Base-by-base conservation (phyloP, 352 stramenopile genomes). In the Globisporangium radiosum region DNA sequence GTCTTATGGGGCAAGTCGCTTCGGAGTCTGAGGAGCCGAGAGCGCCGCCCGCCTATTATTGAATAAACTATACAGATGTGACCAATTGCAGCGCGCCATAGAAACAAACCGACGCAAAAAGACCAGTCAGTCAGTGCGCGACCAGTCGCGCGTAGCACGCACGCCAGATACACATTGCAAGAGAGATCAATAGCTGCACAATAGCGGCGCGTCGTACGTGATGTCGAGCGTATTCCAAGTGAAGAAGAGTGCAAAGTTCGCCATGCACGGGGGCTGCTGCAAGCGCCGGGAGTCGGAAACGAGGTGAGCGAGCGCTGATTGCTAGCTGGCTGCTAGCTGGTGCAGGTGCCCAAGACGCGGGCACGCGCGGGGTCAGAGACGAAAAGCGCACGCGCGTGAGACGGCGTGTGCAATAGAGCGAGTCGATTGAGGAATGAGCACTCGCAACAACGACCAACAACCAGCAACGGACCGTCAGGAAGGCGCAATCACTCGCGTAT, bases 141-240 rank as follows among this genome's bases (percentile, higher is more conserved):
- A 25, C 13, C 2, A 57, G 52, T 36, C 2, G 3, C 14, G 7
- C 47, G 15, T 5, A 9, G 11, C 13, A 50, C 7, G 45, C 45
- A 25, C 45, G 6, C 15, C 11, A 25, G n/a, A 50, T 13, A 19
- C n/a, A n/a, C 52, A 57, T 40, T 9, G 15, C 45, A 39, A 50
- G 11, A 15, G 3, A 15, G 3, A 2, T 17, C 13, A 8, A 33
- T 6, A 33, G 42, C 19, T 14, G 3, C 13, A 57, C 14, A 33
- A 39, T 17, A 33, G 8, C 7, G 5, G 15, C 7, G n/a, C 40
- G 9, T 56, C 54, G 59, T 52, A 65, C 59, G 25, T 65, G 59
- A 65, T 65, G 59, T 65, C 59, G 52, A 65, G 59, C 14, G 59
- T 65, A 17, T 60, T 65, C 59, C 59, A 65, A 25, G 59, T 65